Percentiles rank a stretch among this genome's conserved stretches.
Conservation (phyloP, 306 rosid species). For the Sicyos baderoa region DNA sequence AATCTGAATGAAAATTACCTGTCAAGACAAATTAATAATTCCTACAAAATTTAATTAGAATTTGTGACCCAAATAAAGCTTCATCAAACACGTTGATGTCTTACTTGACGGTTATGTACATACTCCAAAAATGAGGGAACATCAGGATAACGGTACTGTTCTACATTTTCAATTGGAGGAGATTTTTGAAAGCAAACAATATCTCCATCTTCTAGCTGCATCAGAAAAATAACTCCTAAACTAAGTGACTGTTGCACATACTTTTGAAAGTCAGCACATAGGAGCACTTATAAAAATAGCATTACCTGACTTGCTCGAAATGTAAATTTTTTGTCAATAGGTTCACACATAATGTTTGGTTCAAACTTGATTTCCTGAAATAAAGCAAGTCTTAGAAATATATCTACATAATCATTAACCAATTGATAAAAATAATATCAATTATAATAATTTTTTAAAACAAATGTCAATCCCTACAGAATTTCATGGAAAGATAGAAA, state of each 20-base stretch:
- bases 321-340: conserved; percentile 72
- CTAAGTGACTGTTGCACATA: conserved; percentile 9
- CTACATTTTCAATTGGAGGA: conserved; percentile 37
- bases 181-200: conserved; percentile 83
- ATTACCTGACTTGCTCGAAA: conserved; percentile 86
- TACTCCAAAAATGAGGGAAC: conserved; percentile 92
- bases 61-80: not conserved
- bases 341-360: conserved; percentile 94
- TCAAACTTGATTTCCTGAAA: conserved; percentile 91
- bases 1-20: not conserved
- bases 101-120: conserved; percentile 89
- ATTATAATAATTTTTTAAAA: no score
- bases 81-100: conserved; percentile 11
- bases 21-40: not conserved
- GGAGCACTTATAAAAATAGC: not conserved
- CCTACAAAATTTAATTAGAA: not conserved
- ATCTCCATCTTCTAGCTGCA: conserved; percentile 95
- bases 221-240: conserved; percentile 17
- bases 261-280: not conserved
- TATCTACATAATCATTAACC: not conserved
- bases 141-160: conserved; percentile 60
- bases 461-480: not conserved
- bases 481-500: not conserved
- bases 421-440: not conserved
- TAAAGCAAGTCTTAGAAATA: conserved; percentile 1